Percentiles rank a stretch among this genome's conserved stretches.
Evolutionary conservation across 768 basidiomycete species (phyloP).

Genomic region (Lactarius hengduanensis): DNA sequence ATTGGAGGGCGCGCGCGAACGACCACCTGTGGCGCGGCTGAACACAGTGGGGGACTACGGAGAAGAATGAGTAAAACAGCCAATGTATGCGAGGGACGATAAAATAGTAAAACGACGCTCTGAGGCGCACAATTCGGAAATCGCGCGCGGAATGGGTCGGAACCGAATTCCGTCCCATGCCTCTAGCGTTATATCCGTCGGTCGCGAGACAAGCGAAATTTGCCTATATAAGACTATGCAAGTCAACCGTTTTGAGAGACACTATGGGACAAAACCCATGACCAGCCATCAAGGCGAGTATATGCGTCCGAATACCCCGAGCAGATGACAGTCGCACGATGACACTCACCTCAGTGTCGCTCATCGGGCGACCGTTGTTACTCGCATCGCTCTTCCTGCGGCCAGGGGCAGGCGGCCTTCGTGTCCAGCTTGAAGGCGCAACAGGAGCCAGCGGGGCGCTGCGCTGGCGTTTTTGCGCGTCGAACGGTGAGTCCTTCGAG

Average conservation of each 20-base stretch:
- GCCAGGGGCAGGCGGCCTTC: constrained; percentile 62
- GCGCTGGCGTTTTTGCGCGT: constrained; percentile 66
- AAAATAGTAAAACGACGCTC: neutral
- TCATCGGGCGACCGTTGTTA: constrained; percentile 45
- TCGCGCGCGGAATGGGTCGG: neutral
- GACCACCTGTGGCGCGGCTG: constrained; percentile 43
- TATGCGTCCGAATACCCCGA: neutral
- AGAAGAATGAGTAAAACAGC: constrained; percentile 36
- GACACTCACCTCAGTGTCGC: constrained; percentile 69
- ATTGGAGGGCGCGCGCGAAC: constrained; percentile 69
- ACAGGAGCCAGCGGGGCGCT: constrained; percentile 57
- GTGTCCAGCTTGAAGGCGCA: constrained; percentile 76
- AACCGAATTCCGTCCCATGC: neutral
- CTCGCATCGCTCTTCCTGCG: constrained; percentile 75
- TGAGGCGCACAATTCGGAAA: neutral
- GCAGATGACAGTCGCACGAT: neutral
- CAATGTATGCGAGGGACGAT: neutral
- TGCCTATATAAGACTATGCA: neutral
- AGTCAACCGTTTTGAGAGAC: neutral
- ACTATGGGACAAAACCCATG: neutral
- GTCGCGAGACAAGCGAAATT: neutral
- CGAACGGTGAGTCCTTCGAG: constrained; percentile 58
- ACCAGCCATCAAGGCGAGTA: neutral
- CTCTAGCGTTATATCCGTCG: neutral
- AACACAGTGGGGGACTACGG: constrained; percentile 46